phyloP scores from a whole-genome alignment of 306 rosid species.

The Heteromeles arbutifolia region DNA sequence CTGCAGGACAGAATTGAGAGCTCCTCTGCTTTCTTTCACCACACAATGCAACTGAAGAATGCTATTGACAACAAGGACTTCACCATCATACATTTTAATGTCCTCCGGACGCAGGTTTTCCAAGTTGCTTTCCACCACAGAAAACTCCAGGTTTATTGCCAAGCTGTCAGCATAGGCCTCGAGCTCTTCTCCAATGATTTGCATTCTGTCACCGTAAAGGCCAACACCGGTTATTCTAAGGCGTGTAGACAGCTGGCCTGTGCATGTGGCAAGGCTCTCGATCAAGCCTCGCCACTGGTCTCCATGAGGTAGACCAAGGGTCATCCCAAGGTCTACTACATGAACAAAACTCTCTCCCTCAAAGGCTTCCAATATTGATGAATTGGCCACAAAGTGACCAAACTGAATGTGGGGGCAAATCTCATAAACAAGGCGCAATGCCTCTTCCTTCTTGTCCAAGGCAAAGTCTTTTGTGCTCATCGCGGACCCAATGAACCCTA shows the following conservation, averaged over 20 bases:
- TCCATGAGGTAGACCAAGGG: constrained; percentile 62
- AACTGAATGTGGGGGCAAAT: constrained; percentile 76
- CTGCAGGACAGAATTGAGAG: constrained; percentile 65
- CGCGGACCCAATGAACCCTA: constrained; percentile 23
- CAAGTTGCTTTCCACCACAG: constrained; percentile 45
- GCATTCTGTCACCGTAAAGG: constrained; percentile 34
- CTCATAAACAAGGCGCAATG: constrained; percentile 59
- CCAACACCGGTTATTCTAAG: constrained; percentile 62
- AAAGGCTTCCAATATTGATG: constrained; percentile 87
- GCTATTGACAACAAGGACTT: constrained; percentile 66
- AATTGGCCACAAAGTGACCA: constrained; percentile 75
- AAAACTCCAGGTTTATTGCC: constrained; percentile 48
- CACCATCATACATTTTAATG: constrained; percentile 42
- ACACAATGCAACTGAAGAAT: constrained; percentile 82
- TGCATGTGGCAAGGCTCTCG: constrained; percentile 33
- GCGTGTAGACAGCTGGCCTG: constrained; percentile 19
- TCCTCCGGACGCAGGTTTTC: constrained; percentile 50
- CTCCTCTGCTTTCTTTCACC: constrained; percentile 85
- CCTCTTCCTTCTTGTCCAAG: constrained; percentile 58
- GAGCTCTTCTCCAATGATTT: constrained; percentile 54
- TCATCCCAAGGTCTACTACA: constrained; percentile 78
- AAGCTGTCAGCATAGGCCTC: constrained; percentile 34
- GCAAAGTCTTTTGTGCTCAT: constrained; percentile 48
- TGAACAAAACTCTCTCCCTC: constrained; percentile 83
- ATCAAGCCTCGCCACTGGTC: constrained; percentile 68